phyloP scores from a whole-genome alignment of 352 stramenopile genomes.

The Globisporangium lucens region DNA sequence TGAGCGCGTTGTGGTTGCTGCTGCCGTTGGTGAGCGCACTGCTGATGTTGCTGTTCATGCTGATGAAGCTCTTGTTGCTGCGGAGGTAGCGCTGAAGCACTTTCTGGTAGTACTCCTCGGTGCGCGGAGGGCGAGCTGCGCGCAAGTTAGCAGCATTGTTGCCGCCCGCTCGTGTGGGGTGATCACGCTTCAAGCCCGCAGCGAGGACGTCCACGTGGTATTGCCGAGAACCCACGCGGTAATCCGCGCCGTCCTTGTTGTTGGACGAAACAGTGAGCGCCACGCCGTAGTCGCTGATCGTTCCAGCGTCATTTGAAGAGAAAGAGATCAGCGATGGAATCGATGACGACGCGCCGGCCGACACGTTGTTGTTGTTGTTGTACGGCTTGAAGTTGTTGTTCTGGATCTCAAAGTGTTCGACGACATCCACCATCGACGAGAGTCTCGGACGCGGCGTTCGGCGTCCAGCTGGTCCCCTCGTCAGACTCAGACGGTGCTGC shows the following conservation, averaged over 20 bases:
- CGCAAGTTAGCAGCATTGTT: background rate
- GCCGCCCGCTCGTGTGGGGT: slow-evolving; percentile 16
- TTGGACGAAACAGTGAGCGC: slow-evolving; percentile 7
- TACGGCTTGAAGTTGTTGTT: slow-evolving; percentile 19
- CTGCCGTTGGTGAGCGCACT: slow-evolving; percentile 48
- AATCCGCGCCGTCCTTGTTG: slow-evolving; percentile 9
- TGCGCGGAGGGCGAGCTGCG: slow-evolving; percentile 29
- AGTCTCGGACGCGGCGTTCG: slow-evolving; percentile 10
- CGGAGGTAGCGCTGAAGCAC: slow-evolving; percentile 57
- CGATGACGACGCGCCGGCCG: slow-evolving; percentile 39
- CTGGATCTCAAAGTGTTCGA: slow-evolving; percentile 56
- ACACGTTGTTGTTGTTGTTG: slow-evolving; percentile 15
- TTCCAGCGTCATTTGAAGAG: slow-evolving; percentile 39
- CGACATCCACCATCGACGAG: slow-evolving; percentile 51
- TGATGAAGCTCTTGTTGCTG: slow-evolving; percentile 46
- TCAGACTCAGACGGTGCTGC: slow-evolving; percentile 58
- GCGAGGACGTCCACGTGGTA: slow-evolving; percentile 17
- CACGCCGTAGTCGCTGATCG: slow-evolving; percentile 27
- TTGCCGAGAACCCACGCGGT: slow-evolving; percentile 15
- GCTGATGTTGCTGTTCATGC: slow-evolving; percentile 48
- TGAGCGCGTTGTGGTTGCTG: slow-evolving; percentile 23
- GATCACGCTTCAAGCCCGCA: slow-evolving; percentile 18
- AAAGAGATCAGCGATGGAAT: slow-evolving; percentile 46
- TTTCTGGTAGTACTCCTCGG: slow-evolving; percentile 75
- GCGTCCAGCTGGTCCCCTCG: slow-evolving; percentile 3